Percentiles rank a stretch among this genome's conserved stretches.
These are phyloP conservation scores for Flammula alnicola DNA, from an alignment of 1,284 basidiomycete genomes.

Conservation along the genomic window DNA sequence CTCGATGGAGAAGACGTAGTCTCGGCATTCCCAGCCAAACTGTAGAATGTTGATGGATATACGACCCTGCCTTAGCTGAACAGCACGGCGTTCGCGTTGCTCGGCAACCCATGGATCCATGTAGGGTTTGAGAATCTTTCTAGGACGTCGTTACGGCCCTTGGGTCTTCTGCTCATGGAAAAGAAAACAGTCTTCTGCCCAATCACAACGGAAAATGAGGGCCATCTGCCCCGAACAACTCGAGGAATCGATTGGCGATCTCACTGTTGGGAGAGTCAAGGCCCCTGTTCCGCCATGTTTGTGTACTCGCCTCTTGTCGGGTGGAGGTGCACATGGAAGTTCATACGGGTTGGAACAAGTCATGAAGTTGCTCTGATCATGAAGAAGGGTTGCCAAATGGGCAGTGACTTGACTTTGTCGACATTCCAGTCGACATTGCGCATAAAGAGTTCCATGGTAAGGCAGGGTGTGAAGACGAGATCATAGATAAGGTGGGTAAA, in stretches of 20 bases:
- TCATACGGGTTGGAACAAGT: slow-evolving; percentile 39
- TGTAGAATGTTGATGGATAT: slow-evolving; percentile 45
- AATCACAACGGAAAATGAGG: slow-evolving; percentile 28
- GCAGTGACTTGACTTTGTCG: slow-evolving; percentile 37
- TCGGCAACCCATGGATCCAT: slow-evolving; percentile 44
- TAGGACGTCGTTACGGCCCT: slow-evolving; percentile 42
- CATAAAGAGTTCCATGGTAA: slow-evolving; percentile 44
- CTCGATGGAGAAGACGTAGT: slow-evolving; percentile 59
- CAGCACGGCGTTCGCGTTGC: slow-evolving; percentile 34
- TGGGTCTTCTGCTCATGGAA: slow-evolving; percentile 34
- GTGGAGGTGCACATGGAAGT: slow-evolving; percentile 55
- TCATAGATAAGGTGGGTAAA: slow-evolving; percentile 4
- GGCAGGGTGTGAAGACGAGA: slow-evolving; percentile 4
- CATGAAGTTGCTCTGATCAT: slow-evolving; percentile 43
- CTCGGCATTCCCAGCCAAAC: slow-evolving; percentile 61
- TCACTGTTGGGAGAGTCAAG: slow-evolving; percentile 49
- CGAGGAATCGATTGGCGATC: slow-evolving; percentile 49
- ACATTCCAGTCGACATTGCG: slow-evolving; percentile 41
- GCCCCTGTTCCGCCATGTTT: slow-evolving; percentile 45
- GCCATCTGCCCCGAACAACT: slow-evolving; percentile 40
- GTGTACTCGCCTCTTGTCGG: slow-evolving; percentile 34
- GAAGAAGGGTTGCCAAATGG: slow-evolving; percentile 49
- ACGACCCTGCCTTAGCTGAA: slow-evolving; percentile 31
- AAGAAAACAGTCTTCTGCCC: slow-evolving; percentile 43
- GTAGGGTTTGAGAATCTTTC: slow-evolving; percentile 50